Evolutionary conservation across 768 basidiomycete species (phyloP).

Genomic region (Boletus sp.): DNA sequence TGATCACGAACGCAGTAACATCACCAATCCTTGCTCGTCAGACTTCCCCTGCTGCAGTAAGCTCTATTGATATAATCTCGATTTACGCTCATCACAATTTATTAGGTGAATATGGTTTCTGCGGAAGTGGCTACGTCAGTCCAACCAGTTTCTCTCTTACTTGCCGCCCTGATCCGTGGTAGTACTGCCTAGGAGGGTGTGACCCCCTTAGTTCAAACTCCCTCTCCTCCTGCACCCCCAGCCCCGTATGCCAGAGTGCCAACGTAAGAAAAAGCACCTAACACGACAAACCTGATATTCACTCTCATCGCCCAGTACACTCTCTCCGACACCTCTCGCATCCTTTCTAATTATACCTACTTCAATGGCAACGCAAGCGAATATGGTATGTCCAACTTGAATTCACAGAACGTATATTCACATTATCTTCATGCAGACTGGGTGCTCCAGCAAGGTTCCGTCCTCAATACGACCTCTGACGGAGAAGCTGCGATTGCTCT

Average conservation of each 20-base stretch:
- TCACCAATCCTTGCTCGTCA: conserved; percentile 36
- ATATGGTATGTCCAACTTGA: conserved; percentile 47
- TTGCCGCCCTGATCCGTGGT: conserved; percentile 9
- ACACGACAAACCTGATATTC: not conserved
- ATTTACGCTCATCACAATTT: not conserved
- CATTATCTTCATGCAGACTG: conserved; percentile 48
- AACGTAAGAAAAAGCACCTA: conserved; percentile 40
- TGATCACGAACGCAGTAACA: conserved; percentile 31
- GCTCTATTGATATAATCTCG: conserved; percentile 7
- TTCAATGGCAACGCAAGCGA: conserved; percentile 74
- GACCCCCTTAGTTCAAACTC: conserved; percentile 69
- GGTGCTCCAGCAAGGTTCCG: conserved; percentile 64
- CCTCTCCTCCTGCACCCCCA: conserved; percentile 65
- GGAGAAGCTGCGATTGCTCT: conserved; percentile 63
- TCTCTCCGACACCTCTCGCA: conserved; percentile 63
- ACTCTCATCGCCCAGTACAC: conserved; percentile 43
- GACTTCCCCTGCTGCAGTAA: conserved; percentile 45
- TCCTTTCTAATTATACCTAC: conserved; percentile 61
- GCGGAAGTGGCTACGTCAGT: conserved; percentile 43
- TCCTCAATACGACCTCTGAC: conserved; percentile 60
- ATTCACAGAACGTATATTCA: not conserved
- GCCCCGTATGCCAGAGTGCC: conserved; percentile 66
- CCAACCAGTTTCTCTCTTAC: not conserved
- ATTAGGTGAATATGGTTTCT: conserved; percentile 54
- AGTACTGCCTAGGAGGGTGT: conserved; percentile 89